These are phyloP conservation scores for Salix caprea DNA, from an alignment of 345 rosid species.

Conservation along the genomic window DNA sequence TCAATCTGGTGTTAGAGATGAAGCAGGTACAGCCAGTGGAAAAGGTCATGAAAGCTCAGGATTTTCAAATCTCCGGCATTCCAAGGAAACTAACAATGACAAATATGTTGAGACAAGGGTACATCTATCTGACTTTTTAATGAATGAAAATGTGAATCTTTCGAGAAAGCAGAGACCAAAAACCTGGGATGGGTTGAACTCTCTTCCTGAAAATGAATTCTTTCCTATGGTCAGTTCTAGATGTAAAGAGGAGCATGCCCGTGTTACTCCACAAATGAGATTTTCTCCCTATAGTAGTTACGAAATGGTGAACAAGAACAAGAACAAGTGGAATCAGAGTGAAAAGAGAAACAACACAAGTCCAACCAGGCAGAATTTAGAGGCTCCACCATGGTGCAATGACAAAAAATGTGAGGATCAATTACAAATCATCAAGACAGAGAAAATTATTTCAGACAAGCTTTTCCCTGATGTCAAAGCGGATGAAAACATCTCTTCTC, in stretches of 20 bases:
- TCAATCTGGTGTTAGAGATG: conserved; percentile 10
- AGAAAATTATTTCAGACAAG: conserved; percentile 3
- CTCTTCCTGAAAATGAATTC: conserved; percentile 44
- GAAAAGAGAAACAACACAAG: conserved; percentile 25
- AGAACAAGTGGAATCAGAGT: conserved; percentile 31
- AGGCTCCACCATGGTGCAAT: conserved; percentile 14
- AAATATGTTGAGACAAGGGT: conserved; percentile 13
- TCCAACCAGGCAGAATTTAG: conserved; percentile 18
- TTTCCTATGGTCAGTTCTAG: conserved; percentile 28
- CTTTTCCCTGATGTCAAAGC: conserved; percentile 10
- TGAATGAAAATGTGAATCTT: conserved; percentile 27
- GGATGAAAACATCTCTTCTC: conserved; percentile 9
- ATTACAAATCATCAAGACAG: conserved; percentile 9
- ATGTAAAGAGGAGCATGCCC: conserved; percentile 17
- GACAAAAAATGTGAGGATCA: conserved; percentile 14
- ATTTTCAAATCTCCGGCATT: conserved; percentile 25
- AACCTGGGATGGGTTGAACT: conserved; percentile 29
- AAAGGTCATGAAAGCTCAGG: conserved; percentile 29
- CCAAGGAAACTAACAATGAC: conserved; percentile 33
- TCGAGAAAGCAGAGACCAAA: conserved; percentile 27
- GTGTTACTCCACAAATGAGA: conserved; percentile 33
- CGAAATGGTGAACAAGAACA: conserved; percentile 29
- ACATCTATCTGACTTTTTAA: conserved; percentile 28
- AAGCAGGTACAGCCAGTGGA: conserved; percentile 25
- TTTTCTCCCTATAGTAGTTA: conserved; percentile 26